These are phyloP conservation scores for Raffaelea albimanens DNA, from an alignment of 2,329 filamentous ascomycete species.

Conservation along the genomic window DNA sequence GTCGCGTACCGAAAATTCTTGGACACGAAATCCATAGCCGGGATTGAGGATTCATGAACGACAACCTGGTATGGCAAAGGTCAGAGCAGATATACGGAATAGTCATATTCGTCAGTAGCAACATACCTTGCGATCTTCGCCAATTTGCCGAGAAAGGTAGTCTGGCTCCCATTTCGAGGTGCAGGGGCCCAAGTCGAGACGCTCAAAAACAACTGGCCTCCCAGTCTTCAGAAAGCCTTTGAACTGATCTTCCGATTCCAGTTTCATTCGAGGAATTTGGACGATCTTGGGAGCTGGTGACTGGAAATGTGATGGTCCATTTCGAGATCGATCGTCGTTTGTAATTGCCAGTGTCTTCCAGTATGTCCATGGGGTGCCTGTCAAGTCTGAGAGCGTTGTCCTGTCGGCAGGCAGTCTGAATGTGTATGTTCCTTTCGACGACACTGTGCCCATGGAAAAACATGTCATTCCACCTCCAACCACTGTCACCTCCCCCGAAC, in stretches of 20 bases:
- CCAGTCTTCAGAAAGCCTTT: conserved; percentile 44
- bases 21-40: conserved; percentile 67
- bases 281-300: not conserved
- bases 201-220: conserved; percentile 56
- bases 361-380: conserved; percentile 1
- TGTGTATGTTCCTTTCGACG: conserved; percentile 55
- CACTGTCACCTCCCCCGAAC: conserved; percentile 45
- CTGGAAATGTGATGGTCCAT: no score
- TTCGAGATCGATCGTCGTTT: not conserved
- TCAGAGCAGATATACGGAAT: not conserved
- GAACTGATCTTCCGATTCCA: conserved; percentile 50
- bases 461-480: conserved; percentile 77
- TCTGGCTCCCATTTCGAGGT: conserved; percentile 55
- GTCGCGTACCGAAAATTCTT: conserved; percentile 78
- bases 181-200: conserved; percentile 59
- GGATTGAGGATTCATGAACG: conserved; percentile 58
- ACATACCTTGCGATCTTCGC: conserved; percentile 48
- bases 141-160: conserved; percentile 56
- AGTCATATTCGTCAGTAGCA: not conserved
- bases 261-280: conserved; percentile 38
- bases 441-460: conserved; percentile 83
- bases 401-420: conserved; percentile 16
- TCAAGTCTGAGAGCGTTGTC: not conserved
- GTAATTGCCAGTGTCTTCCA: conserved; percentile 6
- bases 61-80: conserved; percentile 52